These are phyloP conservation scores for Trypanosoma scelopori DNA, from an alignment of 208 protist genomes.

Conservation along the genomic window DNA sequence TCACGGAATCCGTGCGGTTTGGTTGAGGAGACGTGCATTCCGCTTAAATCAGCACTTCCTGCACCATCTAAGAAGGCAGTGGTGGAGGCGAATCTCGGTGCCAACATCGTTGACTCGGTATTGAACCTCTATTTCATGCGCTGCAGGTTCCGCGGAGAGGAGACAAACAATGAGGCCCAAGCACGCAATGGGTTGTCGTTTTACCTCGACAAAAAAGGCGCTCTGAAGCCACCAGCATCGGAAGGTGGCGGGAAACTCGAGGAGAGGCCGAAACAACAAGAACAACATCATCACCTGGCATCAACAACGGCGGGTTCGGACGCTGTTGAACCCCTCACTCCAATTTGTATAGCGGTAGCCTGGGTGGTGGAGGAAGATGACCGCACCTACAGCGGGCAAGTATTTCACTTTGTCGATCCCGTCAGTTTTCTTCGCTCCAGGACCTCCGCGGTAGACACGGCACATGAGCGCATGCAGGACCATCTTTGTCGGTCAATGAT, in stretches of 20 bases:
- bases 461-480: conserved; percentile 43
- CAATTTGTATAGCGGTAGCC: conserved; percentile 59
- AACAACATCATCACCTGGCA: background rate
- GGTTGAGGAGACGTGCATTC: conserved; percentile 50
- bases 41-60: conserved; percentile 36
- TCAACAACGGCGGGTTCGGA: conserved; percentile 17
- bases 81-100: conserved; percentile 37
- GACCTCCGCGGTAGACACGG: conserved; percentile 9
- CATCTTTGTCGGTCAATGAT: conserved; percentile 54
- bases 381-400: conserved; percentile 39
- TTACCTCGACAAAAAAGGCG: conserved; percentile 65
- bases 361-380: conserved; percentile 49
- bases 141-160: conserved; percentile 55
- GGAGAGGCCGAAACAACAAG: background rate
- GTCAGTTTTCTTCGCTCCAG: conserved; percentile 37
- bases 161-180: conserved; percentile 35
- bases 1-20: background rate
- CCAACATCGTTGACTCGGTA: conserved; percentile 23
- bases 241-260: conserved; percentile 14
- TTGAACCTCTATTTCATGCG: conserved; percentile 67
- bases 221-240: conserved; percentile 14
- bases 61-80: conserved; percentile 14
- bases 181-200: conserved; percentile 45
- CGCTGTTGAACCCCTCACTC: conserved; percentile 62
- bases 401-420: conserved; percentile 74